Conservation (phyloP, 371 early-diverging fungal genomes). For the Mortierella sp. region DNA sequence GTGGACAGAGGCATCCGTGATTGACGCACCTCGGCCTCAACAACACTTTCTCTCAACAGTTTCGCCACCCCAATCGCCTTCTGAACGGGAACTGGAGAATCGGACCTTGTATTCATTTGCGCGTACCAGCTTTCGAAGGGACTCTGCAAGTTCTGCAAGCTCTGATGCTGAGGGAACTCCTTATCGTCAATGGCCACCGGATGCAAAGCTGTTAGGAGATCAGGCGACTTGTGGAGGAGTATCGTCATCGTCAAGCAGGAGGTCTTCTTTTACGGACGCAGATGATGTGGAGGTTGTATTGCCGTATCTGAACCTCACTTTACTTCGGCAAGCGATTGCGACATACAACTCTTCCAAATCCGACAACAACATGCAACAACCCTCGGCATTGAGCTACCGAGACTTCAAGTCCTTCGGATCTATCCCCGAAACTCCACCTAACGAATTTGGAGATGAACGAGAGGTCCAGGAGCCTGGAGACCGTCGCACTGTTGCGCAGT, state of each 20-base stretch:
- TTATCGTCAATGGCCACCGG: conserved; percentile 6
- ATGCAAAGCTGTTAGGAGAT: not conserved
- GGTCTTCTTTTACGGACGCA: conserved; percentile 13
- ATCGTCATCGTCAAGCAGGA: conserved; percentile 25
- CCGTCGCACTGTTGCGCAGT: not conserved
- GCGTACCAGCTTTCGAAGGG: conserved; percentile 13
- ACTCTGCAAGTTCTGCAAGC: conserved; percentile 10
- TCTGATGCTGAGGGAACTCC: conserved; percentile 17
- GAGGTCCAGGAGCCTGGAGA: not conserved
- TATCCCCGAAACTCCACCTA: not conserved
- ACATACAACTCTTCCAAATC: conserved; percentile 37
- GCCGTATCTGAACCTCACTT: conserved; percentile 25
- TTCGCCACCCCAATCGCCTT: conserved; percentile 8
- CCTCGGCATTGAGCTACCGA: conserved; percentile 1
- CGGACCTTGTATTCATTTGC: conserved; percentile 5
- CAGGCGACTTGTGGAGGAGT: not conserved
- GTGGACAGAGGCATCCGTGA: not conserved
- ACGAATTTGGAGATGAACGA: conserved; percentile 9
- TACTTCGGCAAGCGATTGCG: conserved; percentile 43
- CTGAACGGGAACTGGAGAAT: conserved; percentile 7
- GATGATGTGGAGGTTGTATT: conserved; percentile 8
- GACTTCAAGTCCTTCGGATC: conserved; percentile 15
- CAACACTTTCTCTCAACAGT: conserved; percentile 1
- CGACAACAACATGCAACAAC: not conserved
- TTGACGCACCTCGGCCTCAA: not conserved